Evolutionary conservation across 768 basidiomycete genomes (phyloP).

Genomic region (Boletellus ananiceps): DNA sequence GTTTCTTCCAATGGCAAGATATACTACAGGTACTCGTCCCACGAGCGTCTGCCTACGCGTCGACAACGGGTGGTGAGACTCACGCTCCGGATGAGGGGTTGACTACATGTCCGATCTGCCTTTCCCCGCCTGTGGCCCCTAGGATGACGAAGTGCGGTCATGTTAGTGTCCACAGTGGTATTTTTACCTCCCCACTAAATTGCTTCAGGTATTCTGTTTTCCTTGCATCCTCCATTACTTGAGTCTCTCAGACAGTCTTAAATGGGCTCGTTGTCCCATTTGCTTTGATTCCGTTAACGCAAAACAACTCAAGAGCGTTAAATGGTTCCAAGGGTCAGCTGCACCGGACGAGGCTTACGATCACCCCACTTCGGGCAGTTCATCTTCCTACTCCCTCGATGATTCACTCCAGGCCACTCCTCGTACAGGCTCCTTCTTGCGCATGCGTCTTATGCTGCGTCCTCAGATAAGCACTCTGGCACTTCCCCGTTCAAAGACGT

Average conservation of each 20-base stretch:
- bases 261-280: constrained; percentile 93
- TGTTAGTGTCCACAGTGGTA: constrained; percentile 48
- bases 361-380: constrained; percentile 27
- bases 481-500: constrained; percentile 83
- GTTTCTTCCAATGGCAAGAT: constrained; percentile 95
- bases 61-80: constrained; percentile 49
- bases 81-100: constrained; percentile 51
- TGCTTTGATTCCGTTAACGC: constrained; percentile 93
- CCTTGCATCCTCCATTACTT: constrained; percentile 92
- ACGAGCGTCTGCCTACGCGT: constrained; percentile 69
- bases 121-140: constrained; percentile 84
- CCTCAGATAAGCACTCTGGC: constrained; percentile 95
- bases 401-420: constrained; percentile 38
- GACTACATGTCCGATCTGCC: constrained; percentile 89
- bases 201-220: constrained; percentile 80
- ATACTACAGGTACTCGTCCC: constrained; percentile 94
- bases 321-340: constrained; percentile 68
- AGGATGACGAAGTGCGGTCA: constrained; percentile 98
- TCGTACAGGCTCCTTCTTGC: constrained; percentile 55
- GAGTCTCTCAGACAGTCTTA: constrained; percentile 70
- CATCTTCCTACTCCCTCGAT: constrained; percentile 44
- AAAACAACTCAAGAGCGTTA: constrained; percentile 87
- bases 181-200: constrained; percentile 14
- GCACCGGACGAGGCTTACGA: constrained; percentile 30
- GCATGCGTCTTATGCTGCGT: constrained; percentile 87